These are phyloP conservation scores for Pisolithus thermaeus DNA, from an alignment of 1,284 basidiomycete genomes.

Conservation along the genomic window DNA sequence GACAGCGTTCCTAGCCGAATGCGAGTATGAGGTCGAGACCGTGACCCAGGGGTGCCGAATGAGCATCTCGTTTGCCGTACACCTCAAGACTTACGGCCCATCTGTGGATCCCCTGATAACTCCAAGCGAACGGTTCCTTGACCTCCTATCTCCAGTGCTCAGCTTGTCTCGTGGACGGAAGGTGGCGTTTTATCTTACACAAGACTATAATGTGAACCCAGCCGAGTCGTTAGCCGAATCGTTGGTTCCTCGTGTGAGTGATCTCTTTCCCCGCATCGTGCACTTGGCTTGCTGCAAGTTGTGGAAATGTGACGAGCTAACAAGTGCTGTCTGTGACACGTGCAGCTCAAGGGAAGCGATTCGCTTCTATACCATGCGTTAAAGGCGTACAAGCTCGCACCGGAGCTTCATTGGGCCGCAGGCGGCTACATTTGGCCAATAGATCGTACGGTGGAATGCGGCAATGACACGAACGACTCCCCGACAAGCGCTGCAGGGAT, in stretches of 20 bases:
- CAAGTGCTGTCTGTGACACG: background rate
- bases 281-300: slow-evolving; percentile 1
- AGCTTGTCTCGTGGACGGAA: slow-evolving; percentile 63
- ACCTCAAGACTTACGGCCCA: slow-evolving; percentile 60
- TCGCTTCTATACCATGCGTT: slow-evolving; percentile 68
- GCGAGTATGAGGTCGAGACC: slow-evolving; percentile 65
- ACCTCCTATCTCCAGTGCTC: slow-evolving; percentile 61
- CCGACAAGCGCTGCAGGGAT: slow-evolving; percentile 28
- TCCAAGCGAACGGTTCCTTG: slow-evolving; percentile 68
- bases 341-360: slow-evolving; percentile 70
- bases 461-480: slow-evolving; percentile 39
- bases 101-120: slow-evolving; percentile 58
- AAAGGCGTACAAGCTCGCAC: slow-evolving; percentile 66
- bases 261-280: slow-evolving; percentile 12
- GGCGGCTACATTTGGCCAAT: slow-evolving; percentile 77
- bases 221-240: slow-evolving; percentile 63
- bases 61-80: slow-evolving; percentile 65
- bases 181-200: slow-evolving; percentile 64
- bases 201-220: slow-evolving; percentile 71
- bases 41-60: slow-evolving; percentile 66
- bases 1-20: slow-evolving; percentile 67
- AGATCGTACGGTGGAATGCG: slow-evolving; percentile 61
- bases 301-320: slow-evolving; percentile 12
- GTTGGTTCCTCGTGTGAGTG: slow-evolving; percentile 59
- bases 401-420: slow-evolving; percentile 73